These are phyloP conservation scores for Coriaria nepalensis DNA, from an alignment of 306 rosid species.

Conservation along the genomic window DNA sequence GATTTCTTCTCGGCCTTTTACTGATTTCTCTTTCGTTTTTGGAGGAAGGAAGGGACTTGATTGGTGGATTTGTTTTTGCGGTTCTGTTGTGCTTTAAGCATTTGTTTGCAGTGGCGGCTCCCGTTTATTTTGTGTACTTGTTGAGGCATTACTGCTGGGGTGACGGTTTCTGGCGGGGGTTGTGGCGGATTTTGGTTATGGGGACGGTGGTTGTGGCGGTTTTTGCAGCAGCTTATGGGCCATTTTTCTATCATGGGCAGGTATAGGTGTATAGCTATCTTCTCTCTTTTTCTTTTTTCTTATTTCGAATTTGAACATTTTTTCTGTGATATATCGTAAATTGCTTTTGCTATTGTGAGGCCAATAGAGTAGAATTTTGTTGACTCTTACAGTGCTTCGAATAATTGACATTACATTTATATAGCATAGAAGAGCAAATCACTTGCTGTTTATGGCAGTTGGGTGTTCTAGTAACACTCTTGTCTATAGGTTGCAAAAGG, in stretches of 20 bases:
- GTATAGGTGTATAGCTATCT: constrained; percentile 37
- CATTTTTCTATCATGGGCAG: constrained; percentile 76
- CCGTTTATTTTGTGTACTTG: constrained; percentile 73
- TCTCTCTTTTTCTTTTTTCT: not conserved
- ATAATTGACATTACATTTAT: no score
- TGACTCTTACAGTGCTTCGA: no score
- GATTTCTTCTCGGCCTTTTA: constrained; percentile 77
- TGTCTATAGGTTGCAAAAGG: no score
- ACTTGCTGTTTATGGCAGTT: no score
- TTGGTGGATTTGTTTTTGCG: constrained; percentile 67
- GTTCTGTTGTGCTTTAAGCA: constrained; percentile 71
- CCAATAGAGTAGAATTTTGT: no score
- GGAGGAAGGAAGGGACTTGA: constrained; percentile 81
- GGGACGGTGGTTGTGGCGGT: constrained; percentile 54
- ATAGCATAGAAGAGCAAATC: no score
- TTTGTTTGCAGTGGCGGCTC: constrained; percentile 85
- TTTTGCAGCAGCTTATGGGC: constrained; percentile 67
- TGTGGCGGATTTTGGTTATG: constrained; percentile 47
- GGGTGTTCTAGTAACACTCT: no score
- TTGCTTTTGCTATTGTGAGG: no score
- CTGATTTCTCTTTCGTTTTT: constrained; percentile 69
- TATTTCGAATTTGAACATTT: no score
- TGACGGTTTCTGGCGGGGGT: constrained; percentile 46
- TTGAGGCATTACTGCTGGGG: constrained; percentile 79
- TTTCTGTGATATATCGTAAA: not conserved